Percentiles rank a stretch among this genome's conserved stretches.
Evolutionary conservation across 2,329 filamentous ascomycete species (phyloP).

Genomic region (Acarospora socialis): DNA sequence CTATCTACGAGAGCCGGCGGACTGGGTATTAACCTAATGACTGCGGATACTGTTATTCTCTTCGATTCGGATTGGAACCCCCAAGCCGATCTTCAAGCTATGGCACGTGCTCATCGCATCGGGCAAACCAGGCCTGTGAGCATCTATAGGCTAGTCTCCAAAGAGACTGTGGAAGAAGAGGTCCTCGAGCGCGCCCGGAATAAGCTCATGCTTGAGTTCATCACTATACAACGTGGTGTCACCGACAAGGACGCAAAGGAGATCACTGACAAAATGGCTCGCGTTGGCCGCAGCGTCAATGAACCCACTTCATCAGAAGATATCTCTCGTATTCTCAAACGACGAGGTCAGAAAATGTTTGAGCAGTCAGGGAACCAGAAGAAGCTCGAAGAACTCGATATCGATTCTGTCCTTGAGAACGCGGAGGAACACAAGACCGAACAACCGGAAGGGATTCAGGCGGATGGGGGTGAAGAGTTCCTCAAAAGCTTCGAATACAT

Average conservation of each 20-base stretch:
- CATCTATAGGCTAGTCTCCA: constrained; percentile 90
- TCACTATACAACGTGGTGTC: constrained; percentile 92
- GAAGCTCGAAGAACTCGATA: constrained; percentile 91
- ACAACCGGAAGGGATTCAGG: constrained; percentile 84
- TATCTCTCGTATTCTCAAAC: constrained; percentile 91
- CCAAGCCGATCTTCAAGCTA: constrained; percentile 92
- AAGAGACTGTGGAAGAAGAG: constrained; percentile 97
- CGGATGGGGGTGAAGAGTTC: constrained; percentile 93
- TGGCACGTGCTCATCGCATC: constrained; percentile 96
- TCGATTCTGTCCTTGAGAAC: constrained; percentile 91
- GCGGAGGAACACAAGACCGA: constrained; percentile 96
- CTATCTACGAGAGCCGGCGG: constrained; percentile 91
- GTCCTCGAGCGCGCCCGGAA: constrained; percentile 91
- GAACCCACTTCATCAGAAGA: constrained; percentile 87
- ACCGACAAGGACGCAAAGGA: constrained; percentile 85
- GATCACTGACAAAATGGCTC: constrained; percentile 61
- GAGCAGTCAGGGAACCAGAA: constrained; percentile 94
- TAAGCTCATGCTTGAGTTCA: constrained; percentile 92
- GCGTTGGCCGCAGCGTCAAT: constrained; percentile 44
- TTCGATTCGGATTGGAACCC: constrained; percentile 99
- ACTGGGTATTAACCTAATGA: constrained; percentile 98
- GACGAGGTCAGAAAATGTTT: constrained; percentile 98
- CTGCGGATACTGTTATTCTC: constrained; percentile 90
- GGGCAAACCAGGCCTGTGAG: constrained; percentile 93
- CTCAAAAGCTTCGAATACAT: constrained; percentile 82